Conservation (phyloP, 1,139 yeast species). For the Taiozyma onychis region DNA sequence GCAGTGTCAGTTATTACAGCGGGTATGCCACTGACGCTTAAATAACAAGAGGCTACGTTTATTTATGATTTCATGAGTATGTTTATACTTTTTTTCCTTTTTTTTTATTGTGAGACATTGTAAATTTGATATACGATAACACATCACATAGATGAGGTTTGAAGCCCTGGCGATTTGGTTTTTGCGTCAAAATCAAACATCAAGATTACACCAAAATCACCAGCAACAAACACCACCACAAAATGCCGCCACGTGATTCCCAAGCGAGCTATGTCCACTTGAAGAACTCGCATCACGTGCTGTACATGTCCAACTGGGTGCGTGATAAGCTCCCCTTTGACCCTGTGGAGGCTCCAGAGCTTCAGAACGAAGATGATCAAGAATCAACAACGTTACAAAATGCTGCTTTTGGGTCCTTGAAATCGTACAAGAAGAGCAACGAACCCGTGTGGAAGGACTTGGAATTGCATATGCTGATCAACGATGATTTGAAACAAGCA, state of each 20-base stretch:
- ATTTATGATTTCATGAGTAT: neutral
- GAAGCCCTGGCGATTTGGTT: neutral
- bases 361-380: slow-evolving; percentile 19
- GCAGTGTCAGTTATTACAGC: slow-evolving; percentile 88
- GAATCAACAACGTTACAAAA: slow-evolving; percentile 13
- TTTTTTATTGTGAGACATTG: too few species aligned
- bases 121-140: too few species aligned
- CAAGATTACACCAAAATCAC: neutral
- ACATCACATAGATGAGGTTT: neutral
- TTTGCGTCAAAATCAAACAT: neutral
- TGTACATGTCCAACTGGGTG: slow-evolving; percentile 33
- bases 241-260: slow-evolving; percentile 20
- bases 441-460: slow-evolving; percentile 30
- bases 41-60: neutral
- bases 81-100: neutral
- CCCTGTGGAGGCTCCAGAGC: slow-evolving; percentile 28
- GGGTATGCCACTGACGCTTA: slow-evolving; percentile 47
- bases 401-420: slow-evolving; percentile 23
- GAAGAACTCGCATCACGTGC: slow-evolving; percentile 28
- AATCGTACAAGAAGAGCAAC: slow-evolving; percentile 23
- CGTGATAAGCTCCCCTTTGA: slow-evolving; percentile 32
- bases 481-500: slow-evolving; percentile 10
- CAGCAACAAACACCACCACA: neutral
- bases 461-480: slow-evolving; percentile 26
- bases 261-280: slow-evolving; percentile 29